Evolutionary conservation across 164 flowering plant genomes (phyloP).

Genomic region (Litsea cubeba): DNA sequence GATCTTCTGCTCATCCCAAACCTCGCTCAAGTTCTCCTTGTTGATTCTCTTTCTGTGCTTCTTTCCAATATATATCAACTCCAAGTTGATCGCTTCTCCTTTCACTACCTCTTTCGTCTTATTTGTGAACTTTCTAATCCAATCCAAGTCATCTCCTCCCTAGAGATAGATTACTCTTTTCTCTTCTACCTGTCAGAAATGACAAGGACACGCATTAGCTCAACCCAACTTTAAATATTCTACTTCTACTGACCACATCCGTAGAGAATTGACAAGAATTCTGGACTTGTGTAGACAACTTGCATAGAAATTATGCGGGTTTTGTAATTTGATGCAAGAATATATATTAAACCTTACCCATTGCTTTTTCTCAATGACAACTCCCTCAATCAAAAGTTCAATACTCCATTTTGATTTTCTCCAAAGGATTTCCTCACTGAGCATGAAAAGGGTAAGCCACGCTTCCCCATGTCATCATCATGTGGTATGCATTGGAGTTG

Average conservation of each 20-base stretch:
- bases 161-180: slow-evolving; percentile 29
- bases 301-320: background rate
- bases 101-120: slow-evolving; percentile 12
- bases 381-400: slow-evolving; percentile 19
- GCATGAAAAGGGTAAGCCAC: slow-evolving; percentile 32
- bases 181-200: slow-evolving; percentile 18
- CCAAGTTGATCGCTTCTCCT: slow-evolving; percentile 15
- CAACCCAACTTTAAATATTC: too few species aligned
- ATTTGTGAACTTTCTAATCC: slow-evolving; percentile 33
- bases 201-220: background rate
- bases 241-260: too few species aligned
- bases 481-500: slow-evolving; percentile 25
- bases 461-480: slow-evolving; percentile 37
- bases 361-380: slow-evolving; percentile 15
- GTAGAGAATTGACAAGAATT: too few species aligned
- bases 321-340: background rate
- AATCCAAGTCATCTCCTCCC: slow-evolving; percentile 40
- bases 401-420: too few species aligned
- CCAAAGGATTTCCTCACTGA: slow-evolving; percentile 29
- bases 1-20: slow-evolving; percentile 19
- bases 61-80: slow-evolving; percentile 46
- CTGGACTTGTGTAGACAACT: background rate
- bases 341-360: slow-evolving; percentile 27
- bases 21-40: slow-evolving; percentile 23
- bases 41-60: slow-evolving; percentile 12